Percentiles rank a stretch among this genome's conserved stretches.
These are phyloP conservation scores for Teratosphaeria pseudoeucalypti DNA, from an alignment of 2,329 filamentous ascomycete genomes.

Conservation along the genomic window DNA sequence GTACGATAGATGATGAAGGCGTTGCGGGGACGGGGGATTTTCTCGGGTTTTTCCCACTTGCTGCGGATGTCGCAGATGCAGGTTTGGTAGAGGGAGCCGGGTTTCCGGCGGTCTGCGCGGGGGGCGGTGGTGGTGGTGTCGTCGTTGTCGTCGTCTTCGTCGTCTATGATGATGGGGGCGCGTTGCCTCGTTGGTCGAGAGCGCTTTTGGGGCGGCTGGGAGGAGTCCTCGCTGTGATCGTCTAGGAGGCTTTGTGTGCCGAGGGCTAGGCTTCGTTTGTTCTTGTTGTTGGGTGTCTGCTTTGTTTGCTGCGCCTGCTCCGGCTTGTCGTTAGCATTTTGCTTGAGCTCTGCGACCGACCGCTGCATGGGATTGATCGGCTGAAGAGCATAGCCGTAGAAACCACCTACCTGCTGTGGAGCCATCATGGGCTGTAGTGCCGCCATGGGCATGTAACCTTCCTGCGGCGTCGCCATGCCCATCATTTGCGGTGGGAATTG, in stretches of 20 bases:
- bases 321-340: background rate
- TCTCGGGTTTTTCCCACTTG: background rate
- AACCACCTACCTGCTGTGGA: background rate
- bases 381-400: background rate
- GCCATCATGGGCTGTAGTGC: background rate
- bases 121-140: background rate
- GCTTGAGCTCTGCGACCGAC: background rate
- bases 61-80: background rate
- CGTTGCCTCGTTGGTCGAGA: background rate
- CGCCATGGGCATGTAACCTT: background rate
- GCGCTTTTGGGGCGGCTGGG: background rate
- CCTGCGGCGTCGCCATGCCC: background rate
- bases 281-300: background rate
- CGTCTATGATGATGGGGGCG: background rate
- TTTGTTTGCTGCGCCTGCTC: background rate
- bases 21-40: slow-evolving; percentile 5
- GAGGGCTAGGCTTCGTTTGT: slow-evolving; percentile 1
- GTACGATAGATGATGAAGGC: slow-evolving; percentile 10
- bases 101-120: background rate
- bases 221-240: background rate
- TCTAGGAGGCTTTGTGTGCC: background rate
- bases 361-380: background rate
- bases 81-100: background rate
- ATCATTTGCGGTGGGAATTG: background rate
- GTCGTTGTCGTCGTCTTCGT: background rate